Evolutionary conservation across 1,284 basidiomycete genomes (phyloP).

Genomic region (Porogramme epimiltina): DNA sequence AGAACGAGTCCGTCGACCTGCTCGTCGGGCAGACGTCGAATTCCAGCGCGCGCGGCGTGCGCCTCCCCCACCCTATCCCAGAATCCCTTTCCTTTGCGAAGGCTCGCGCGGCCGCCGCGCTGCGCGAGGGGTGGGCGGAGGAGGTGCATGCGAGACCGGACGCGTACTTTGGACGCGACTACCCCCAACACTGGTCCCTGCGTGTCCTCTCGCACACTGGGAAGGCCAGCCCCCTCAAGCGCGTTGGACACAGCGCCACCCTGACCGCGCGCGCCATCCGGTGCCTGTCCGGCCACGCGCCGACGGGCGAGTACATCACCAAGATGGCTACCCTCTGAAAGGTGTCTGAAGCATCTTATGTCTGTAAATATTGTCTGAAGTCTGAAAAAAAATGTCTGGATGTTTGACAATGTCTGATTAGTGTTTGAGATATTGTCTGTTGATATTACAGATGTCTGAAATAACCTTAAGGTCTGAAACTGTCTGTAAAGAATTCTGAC

Average conservation of each 20-base stretch:
- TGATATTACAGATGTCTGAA: too few species aligned
- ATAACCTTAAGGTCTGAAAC: too few species aligned
- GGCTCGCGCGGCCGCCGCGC: neutral
- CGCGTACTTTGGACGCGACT: neutral
- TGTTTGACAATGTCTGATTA: too few species aligned
- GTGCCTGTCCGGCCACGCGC: constrained; percentile 4
- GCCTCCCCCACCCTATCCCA: neutral
- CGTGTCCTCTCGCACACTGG: neutral
- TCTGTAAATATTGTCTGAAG: too few species aligned
- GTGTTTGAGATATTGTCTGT: too few species aligned
- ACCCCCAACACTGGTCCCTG: neutral
- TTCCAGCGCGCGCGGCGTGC: neutral
- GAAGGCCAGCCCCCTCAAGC: neutral
- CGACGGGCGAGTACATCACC: constrained; percentile 4
- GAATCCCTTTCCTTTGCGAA: neutral
- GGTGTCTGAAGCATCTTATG: too few species aligned
- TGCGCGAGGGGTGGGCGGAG: neutral
- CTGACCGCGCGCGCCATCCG: neutral
- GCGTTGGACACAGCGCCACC: neutral
- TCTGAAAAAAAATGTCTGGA: too few species aligned
- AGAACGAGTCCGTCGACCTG: constrained; percentile 4
- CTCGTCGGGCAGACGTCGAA: neutral
- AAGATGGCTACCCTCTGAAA: too few species aligned
- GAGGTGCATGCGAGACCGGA: neutral
- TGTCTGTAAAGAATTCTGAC: too few species aligned